Evolutionary conservation across 1,284 basidiomycete species (phyloP), one percentile per base, ranked within the genome.

Genomic region (Ganoderma sinense): DNA sequence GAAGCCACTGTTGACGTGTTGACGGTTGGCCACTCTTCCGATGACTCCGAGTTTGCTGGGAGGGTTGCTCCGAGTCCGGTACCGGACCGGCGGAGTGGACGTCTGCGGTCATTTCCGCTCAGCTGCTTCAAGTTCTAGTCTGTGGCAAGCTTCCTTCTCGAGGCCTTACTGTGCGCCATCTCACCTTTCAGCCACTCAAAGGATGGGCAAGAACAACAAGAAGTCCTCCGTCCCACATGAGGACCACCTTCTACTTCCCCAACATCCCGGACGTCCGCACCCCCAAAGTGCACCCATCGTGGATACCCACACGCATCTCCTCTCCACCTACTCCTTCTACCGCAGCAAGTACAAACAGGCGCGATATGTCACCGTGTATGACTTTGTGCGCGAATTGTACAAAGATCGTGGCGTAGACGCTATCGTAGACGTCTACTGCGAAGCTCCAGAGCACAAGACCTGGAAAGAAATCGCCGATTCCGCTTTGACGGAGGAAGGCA

Each of bases 381-480:
- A 92, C 56, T 93, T 94, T 71, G 86, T 92, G 2, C 84, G 85
- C 2, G 88, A 83, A 18, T 78, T 93, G 75, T 93, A 93, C 75
- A 76, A 79, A 7, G 86, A 82, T 14, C 84, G 85, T 43, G 85
- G 85, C 53, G 88, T 94, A 4, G 83, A 88, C 66, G 86, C 89
- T 6, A 85, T 95, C 68, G 87, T 95, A 5, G 94, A 95, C 74
- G 94, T 95, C 2, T 95, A 92, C 90, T 95, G 94, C 73, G 94
- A 95, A 75, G 91, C 91, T 0, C 90, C 92, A 0, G 86, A 92
- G 20, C 83, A 82, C 69, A 81, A 74, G 36, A 62, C 83, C 0
- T 95, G 92, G 92, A 87, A 83, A 74, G 90, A 90, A 71, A 82
- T 93, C 59, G 94, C 93, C 1, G 91, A 94, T 79, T 90, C 91